Base-by-base conservation (phyloP, 345 rosid species). In the Eucalyptus erythrocorys region DNA sequence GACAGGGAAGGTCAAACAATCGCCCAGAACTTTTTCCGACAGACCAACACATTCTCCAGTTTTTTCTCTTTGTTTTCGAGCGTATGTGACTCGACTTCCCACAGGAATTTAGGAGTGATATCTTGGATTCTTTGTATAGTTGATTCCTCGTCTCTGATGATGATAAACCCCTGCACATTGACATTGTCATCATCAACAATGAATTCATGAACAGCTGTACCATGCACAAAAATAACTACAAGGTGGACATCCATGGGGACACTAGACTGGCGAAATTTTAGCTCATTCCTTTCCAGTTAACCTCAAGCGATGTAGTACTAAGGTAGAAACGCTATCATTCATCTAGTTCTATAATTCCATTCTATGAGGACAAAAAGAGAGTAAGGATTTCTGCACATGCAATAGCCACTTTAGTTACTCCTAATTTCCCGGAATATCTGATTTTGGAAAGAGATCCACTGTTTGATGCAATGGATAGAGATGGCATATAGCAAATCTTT, bases 21-120 rank as follows among this genome's bases (percentile, higher is more conserved):
- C 34, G 95, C 95, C 99, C 99, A 98, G 89, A 97, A 98, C 91
- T 90, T 97, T 92, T 96, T 98, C 88, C 97, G 92, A 90, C 99
- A 95, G 45, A 97, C 90, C 57, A 98, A 89, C 85, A 95, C 97
- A 15, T 92, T 89, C 86, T 96, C 99, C 86, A 84, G 89, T 92
- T 87, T 91, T 92, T 93, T 97, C 89, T 91, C 92, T 90, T 91
- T 95, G 92, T 94, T 95, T 81, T 93, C 88, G 26, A 96, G 91
- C 87, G 87, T n/a, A 88, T 95, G 94, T 48, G 94, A 91, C 88
- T 94, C 89, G 27, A 95, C 94, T n/a, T 97, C 97, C 99, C 99
- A 97, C 49, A 97, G 88, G 90, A 93, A 95, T 85, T 95, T 98
- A 13, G 98, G 94, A 66, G 96, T 96, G 34, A 97, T 85, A 57